Percentiles rank a stretch among this genome's conserved stretches.
Conservation (phyloP, 176 grass and related monocot species). For the Canna indica region DNA sequence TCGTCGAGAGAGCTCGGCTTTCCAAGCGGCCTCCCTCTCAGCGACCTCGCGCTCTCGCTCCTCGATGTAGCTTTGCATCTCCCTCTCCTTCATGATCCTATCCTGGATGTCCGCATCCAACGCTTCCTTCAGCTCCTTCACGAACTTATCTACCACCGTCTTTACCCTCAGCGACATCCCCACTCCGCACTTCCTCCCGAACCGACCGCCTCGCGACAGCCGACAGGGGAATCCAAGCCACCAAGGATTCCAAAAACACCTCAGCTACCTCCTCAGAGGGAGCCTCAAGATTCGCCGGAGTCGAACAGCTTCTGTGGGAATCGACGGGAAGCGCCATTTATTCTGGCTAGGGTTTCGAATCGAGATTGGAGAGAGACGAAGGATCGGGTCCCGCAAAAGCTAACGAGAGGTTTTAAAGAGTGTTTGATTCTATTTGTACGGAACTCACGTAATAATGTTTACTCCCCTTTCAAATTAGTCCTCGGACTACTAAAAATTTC, state of each 20-base stretch:
- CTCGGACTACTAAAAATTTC: too few relatives aligned
- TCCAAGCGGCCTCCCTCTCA: constrained; percentile 94
- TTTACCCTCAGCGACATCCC: constrained; percentile 79
- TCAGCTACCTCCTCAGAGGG: neutral
- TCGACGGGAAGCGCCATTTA: constrained; percentile 2
- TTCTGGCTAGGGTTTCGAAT: constrained; percentile 1
- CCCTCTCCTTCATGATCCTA: constrained; percentile 91
- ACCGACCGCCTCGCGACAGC: too few relatives aligned
- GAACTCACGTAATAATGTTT: neutral
- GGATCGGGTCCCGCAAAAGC: neutral
- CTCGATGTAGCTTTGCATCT: constrained; percentile 99
- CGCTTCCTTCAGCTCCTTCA: constrained; percentile 87
- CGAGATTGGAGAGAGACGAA: neutral
- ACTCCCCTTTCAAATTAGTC: too few relatives aligned
- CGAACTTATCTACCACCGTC: constrained; percentile 91
- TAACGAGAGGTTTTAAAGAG: neutral
- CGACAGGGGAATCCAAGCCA: neutral
- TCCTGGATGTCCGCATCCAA: constrained; percentile 93
- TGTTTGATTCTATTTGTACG: neutral
- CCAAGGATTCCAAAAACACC: neutral
- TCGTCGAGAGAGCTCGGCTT: constrained; percentile 91
- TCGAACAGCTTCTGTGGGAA: neutral
- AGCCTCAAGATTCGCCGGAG: neutral
- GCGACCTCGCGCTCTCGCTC: constrained; percentile 97
- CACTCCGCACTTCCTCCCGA: constrained; percentile 1